Evolutionary conservation across 345 rosid species (phyloP).

Genomic region (Jatropha curcas): DNA sequence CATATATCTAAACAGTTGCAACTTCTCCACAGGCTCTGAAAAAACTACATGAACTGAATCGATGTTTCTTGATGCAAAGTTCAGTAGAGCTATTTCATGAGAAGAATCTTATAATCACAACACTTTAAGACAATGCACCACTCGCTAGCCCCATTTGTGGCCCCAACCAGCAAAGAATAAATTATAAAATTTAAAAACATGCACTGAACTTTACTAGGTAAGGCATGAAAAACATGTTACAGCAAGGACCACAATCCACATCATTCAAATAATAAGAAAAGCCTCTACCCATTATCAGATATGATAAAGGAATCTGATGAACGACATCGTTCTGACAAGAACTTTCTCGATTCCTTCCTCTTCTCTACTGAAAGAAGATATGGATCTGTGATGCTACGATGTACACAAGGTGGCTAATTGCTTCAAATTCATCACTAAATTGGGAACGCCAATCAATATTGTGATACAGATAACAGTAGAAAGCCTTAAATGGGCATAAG

Average conservation of each 20-base stretch:
- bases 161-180: not conserved
- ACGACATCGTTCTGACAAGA: not conserved
- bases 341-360: not conserved
- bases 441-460: no score
- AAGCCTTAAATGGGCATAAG: no score
- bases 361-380: not conserved
- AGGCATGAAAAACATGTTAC: not conserved
- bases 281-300: not conserved
- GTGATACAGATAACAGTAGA: no score
- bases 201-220: not conserved
- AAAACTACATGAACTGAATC: conserved; percentile 10
- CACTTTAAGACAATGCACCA: not conserved
- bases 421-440: no score
- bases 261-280: conserved; percentile 3
- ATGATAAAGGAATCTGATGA: not conserved
- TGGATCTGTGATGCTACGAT: not conserved
- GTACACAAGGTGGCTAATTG: not conserved
- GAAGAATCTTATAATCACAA: not conserved
- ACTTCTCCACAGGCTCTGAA: not conserved
- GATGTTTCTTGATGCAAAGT: not conserved
- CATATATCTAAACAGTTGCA: not conserved
- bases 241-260: no score
- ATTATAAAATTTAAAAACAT: not conserved
- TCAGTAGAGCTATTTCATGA: not conserved
- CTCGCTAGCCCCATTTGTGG: not conserved